A percentile compares a stretch with the other conserved stretches of the same genome.
Conservation (phyloP, 73 alveolate species). For the Paramecium sonneborni region DNA sequence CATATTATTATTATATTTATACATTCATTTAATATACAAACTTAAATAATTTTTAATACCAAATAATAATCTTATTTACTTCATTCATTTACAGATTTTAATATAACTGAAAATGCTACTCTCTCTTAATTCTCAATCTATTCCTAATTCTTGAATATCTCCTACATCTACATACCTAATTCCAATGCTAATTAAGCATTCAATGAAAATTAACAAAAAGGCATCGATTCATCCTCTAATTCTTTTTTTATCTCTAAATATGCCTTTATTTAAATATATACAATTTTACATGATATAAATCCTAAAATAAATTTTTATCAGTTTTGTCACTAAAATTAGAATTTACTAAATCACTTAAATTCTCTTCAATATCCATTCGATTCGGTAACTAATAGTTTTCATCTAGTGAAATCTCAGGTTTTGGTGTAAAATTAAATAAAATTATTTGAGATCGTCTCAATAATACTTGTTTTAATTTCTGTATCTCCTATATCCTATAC, state of each 20-base stretch:
- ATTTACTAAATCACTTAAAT: not conserved
- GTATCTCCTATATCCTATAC: not conserved
- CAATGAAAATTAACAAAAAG: not conserved
- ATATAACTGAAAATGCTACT: not conserved
- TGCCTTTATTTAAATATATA: not conserved
- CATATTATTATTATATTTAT: not conserved
- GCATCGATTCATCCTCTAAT: not conserved
- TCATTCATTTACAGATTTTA: not conserved
- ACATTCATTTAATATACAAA: not conserved
- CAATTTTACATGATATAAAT: not conserved
- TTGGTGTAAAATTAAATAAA: constrained; percentile 11
- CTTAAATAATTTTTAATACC: not conserved
- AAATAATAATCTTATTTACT: not conserved
- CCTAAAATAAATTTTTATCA: not conserved
- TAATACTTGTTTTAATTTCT: not conserved
- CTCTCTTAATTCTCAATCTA: not conserved
- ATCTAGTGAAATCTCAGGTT: not conserved
- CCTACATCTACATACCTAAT: not conserved
- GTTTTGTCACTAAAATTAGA: not conserved
- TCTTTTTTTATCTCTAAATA: not conserved
- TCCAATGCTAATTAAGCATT: not conserved
- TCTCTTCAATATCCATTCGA: not conserved
- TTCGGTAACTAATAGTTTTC: not conserved
- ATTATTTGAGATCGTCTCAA: not conserved
- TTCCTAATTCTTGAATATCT: not conserved